A percentile compares a stretch with the other conserved stretches of the same genome.
phyloP scores from a whole-genome alignment of 192 early-diverging fungal genomes.

The Physocladia obscura region DNA sequence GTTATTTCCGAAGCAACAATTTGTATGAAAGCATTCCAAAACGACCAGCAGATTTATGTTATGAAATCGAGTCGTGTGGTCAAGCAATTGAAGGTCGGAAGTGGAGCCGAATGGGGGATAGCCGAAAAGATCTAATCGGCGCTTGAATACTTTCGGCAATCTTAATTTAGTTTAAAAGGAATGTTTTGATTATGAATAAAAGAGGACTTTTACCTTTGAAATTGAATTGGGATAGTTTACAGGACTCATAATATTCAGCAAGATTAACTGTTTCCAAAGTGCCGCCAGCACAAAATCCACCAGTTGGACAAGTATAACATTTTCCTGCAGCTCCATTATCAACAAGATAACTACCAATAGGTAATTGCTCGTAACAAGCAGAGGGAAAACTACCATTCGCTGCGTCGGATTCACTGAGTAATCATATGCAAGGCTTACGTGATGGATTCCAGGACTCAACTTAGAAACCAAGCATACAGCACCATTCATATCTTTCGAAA shows the following conservation, averaged over 20 bases:
- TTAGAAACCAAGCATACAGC: neutral
- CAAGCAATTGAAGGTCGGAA: too few species aligned
- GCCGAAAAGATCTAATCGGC: too few species aligned
- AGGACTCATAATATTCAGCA: neutral
- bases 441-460: neutral
- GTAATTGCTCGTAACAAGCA: neutral
- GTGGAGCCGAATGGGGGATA: too few species aligned
- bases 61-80: too few species aligned
- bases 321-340: neutral
- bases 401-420: neutral
- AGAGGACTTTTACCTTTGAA: too few species aligned
- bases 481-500: neutral
- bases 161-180: too few species aligned
- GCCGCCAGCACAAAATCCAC: neutral
- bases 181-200: too few species aligned
- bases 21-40: constrained; percentile 10
- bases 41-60: neutral
- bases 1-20: constrained; percentile 6
- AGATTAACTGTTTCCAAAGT: neutral
- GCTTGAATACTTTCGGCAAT: too few species aligned
- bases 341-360: constrained; percentile 6
- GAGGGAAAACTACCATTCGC: neutral
- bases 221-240: too few species aligned
- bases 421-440: neutral
- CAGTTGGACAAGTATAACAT: neutral